Evolutionary conservation across 1,284 basidiomycete genomes (phyloP), one percentile per base, ranked within the genome.

Genomic region (Austroboletus rostrupii): DNA sequence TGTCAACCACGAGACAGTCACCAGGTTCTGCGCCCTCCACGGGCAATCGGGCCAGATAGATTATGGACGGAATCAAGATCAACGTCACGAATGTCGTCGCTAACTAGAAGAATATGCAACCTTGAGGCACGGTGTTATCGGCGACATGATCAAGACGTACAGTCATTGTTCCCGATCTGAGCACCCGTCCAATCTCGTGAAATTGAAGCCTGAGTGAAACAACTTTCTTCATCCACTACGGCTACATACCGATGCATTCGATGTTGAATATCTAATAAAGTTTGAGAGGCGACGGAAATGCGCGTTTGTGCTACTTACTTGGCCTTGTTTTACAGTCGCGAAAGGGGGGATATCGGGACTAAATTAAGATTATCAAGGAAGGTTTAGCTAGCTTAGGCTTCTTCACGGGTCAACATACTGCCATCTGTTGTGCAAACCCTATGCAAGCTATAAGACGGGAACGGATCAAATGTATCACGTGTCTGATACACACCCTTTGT

Each of bases 1-100:
- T 87, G 53, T 91, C 87, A 9, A 90, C 81, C 5, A 88, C 83
- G 12, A 90, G 73, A 48, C 86, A 87, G 61, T 90, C 88, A 6
- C 88, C 88, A 0, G 88, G 87, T 58, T 88, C 80, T 2, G 88
- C 83, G 9, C 84, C 85, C 53, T 87, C 83, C 16, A 90, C 78
- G 0, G 0, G 78, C 81, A 49, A 91, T 76, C 0, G 88, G 88
- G 0, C 88, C 88, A 2, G 84, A 83, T 19, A 91, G 74, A 60
- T 90, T 84, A 62, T 90, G 88, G 31, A 85, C 70, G 59, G 80
- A 79, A 14, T 76, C 79, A 33, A 88, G 69, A 57, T 88, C 80
- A 47, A 87, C 75, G 50, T 84, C 73, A 60, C 72, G 78, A 53
- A 90, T 71, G 57, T 89, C 87, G 61, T 90, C 87, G 58, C 79